These are phyloP conservation scores for Pseudocercospora cruenta DNA, from an alignment of 2,329 filamentous ascomycete genomes.

Conservation along the genomic window DNA sequence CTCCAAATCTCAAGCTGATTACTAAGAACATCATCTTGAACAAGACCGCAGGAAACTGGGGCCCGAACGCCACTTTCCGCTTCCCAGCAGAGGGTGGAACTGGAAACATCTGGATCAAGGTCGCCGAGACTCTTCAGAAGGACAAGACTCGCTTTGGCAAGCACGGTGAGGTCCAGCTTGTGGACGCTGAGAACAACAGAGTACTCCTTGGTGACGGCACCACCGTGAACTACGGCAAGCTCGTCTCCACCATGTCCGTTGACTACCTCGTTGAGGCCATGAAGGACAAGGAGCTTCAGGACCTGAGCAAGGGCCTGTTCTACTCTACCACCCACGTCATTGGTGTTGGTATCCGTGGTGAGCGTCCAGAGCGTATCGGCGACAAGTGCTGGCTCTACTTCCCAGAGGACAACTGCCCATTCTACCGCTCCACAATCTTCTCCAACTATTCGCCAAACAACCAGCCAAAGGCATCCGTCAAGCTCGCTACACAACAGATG, in stretches of 20 bases:
- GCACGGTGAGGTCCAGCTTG: slow-evolving; percentile 79
- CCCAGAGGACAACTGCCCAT: slow-evolving; percentile 97
- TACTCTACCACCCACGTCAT: slow-evolving; percentile 98
- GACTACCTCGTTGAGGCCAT: slow-evolving; percentile 86
- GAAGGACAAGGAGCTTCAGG: slow-evolving; percentile 81
- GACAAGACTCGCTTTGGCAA: slow-evolving; percentile 91
- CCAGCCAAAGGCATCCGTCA: slow-evolving; percentile 80
- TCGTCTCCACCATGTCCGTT: slow-evolving; percentile 95
- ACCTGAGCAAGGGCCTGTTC: slow-evolving; percentile 86
- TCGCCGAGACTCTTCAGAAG: slow-evolving; percentile 88
- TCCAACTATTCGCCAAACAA: slow-evolving; percentile 99
- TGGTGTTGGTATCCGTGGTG: slow-evolving; percentile 90
- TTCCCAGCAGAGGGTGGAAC: slow-evolving; percentile 96
- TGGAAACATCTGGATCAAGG: slow-evolving; percentile 98
- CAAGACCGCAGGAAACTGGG: slow-evolving; percentile 97
- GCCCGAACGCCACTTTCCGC: slow-evolving; percentile 95
- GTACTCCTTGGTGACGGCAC: slow-evolving; percentile 83
- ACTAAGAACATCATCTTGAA: slow-evolving; percentile 93
- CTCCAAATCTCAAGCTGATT: slow-evolving; percentile 90
- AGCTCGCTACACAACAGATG: slow-evolving; percentile 83
- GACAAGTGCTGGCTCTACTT: slow-evolving; percentile 99
- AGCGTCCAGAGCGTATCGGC: slow-evolving; percentile 90
- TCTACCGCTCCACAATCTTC: slow-evolving; percentile 99
- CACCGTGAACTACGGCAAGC: slow-evolving; percentile 86
- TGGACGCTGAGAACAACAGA: slow-evolving; percentile 82